Conservation (phyloP, 345 rosid species). For the Capsella bursapastoris region DNA sequence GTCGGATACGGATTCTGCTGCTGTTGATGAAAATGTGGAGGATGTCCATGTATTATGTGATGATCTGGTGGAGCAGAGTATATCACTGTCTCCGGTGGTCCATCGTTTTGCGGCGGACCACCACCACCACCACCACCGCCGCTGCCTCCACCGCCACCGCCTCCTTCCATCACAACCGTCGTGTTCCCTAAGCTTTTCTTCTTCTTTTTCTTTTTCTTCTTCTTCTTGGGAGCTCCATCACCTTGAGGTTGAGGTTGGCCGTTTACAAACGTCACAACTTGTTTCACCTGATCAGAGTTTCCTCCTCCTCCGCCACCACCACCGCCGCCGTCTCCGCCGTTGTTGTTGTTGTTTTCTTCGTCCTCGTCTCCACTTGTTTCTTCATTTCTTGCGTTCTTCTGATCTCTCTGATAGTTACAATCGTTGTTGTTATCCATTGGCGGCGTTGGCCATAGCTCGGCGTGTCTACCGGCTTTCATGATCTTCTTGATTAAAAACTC, state of each 20-base stretch:
- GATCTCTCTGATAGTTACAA: conserved; percentile 42
- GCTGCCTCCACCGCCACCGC: conserved; percentile 13
- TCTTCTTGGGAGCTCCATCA: conserved; percentile 58
- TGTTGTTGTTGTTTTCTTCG: conserved; percentile 36
- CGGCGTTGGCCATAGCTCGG: conserved; percentile 70
- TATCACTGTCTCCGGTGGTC: conserved; percentile 48
- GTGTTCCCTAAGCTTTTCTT: conserved; percentile 39
- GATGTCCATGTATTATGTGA: conserved; percentile 6
- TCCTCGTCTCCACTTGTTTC: conserved; percentile 51
- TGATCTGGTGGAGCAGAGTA: conserved; percentile 46
- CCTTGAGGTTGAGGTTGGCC: conserved; percentile 47
- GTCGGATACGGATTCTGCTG: conserved; percentile 38
- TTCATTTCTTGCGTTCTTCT: conserved; percentile 48
- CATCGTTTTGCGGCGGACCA: conserved; percentile 36
- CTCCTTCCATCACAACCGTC: conserved; percentile 33
- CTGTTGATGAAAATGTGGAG: not conserved
- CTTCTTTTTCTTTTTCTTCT: conserved; percentile 73
- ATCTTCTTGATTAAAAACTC: conserved; percentile 70
- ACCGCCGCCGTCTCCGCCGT: not conserved
- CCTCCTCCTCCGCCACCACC: conserved; percentile 33
- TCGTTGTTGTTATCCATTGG: conserved; percentile 37
- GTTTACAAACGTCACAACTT: conserved; percentile 44
- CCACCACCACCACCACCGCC: conserved; percentile 25
- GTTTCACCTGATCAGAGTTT: conserved; percentile 40
- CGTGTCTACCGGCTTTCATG: conserved; percentile 71